Conservation (phyloP, 441 rosid genomes). For the Sinapis alba region DNA sequence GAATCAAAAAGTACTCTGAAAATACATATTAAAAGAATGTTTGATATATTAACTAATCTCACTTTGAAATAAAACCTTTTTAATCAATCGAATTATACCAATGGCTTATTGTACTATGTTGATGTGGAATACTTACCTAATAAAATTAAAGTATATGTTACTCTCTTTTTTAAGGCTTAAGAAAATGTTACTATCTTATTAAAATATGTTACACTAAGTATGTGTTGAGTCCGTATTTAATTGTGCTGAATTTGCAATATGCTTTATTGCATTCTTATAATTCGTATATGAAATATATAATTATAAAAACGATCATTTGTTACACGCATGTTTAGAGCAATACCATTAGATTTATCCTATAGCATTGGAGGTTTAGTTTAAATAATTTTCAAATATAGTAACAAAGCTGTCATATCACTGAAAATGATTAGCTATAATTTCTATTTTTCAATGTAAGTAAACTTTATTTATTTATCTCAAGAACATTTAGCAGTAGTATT, state of each 20-base stretch:
- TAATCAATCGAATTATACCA: not conserved
- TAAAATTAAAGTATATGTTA: not conserved
- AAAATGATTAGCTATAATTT: not conserved
- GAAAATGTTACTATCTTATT: not conserved
- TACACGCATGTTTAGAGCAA: not conserved
- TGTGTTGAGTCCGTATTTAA: not conserved
- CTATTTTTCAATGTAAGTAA: not conserved
- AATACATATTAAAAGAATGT: constrained; percentile 9
- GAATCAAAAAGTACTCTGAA: constrained; percentile 3
- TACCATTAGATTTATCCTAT: not conserved
- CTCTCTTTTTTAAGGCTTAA: too few relatives aligned
- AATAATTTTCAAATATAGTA: not conserved
- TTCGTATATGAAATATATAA: not conserved
- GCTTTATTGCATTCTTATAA: not conserved
- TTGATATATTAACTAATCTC: constrained; percentile 26
- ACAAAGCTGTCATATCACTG: not conserved
- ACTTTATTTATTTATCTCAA: not conserved
- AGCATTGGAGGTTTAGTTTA: not conserved
- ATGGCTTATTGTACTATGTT: constrained; percentile 23
- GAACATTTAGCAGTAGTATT: not conserved
- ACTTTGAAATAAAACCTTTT: constrained; percentile 13
- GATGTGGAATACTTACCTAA: constrained; percentile 11
- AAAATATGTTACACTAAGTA: too few relatives aligned
- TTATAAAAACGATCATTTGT: not conserved
- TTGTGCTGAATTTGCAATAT: not conserved